These are phyloP conservation scores for Phytophthora brassicae DNA, from an alignment of 352 stramenopile species.

Conservation along the genomic window DNA sequence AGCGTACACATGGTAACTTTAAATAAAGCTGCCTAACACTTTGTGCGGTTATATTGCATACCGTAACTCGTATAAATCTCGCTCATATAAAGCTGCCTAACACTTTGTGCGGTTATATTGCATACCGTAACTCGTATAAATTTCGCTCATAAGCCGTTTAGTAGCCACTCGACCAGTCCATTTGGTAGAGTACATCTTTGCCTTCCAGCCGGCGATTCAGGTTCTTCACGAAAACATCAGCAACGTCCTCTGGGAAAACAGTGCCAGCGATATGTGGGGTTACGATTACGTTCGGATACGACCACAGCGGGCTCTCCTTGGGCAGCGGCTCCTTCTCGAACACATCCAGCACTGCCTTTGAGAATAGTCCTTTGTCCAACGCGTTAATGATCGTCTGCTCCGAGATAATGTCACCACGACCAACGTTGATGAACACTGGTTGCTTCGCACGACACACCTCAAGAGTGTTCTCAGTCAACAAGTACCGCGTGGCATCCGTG, in stretches of 20 bases:
- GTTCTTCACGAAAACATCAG: constrained; percentile 71
- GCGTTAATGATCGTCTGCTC: constrained; percentile 62
- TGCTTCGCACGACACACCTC: constrained; percentile 44
- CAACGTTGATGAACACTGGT: constrained; percentile 87
- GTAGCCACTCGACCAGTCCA: constrained; percentile 59
- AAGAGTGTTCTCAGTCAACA: constrained; percentile 60
- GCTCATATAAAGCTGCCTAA: not conserved
- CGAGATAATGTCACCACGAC: constrained; percentile 79
- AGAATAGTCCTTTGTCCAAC: constrained; percentile 65
- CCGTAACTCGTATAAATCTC: not conserved
- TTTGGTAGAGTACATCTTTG: constrained; percentile 39
- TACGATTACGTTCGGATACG: constrained; percentile 60
- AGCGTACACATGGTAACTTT: not conserved
- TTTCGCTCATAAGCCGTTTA: constrained; percentile 11
- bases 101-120: not conserved
- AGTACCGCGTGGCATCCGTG: constrained; percentile 67
- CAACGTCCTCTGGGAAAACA: constrained; percentile 75
- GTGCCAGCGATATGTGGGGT: constrained; percentile 83
- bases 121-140: not conserved
- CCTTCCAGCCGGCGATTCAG: constrained; percentile 39
- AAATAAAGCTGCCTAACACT: not conserved
- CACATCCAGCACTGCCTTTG: constrained; percentile 58
- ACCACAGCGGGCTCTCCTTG: constrained; percentile 60
- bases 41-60: not conserved
- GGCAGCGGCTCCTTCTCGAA: constrained; percentile 54